Percentiles rank a stretch among this genome's conserved stretches.
phyloP scores from a whole-genome alignment of 1,284 basidiomycete genomes.

The Leccinum subfulvum region DNA sequence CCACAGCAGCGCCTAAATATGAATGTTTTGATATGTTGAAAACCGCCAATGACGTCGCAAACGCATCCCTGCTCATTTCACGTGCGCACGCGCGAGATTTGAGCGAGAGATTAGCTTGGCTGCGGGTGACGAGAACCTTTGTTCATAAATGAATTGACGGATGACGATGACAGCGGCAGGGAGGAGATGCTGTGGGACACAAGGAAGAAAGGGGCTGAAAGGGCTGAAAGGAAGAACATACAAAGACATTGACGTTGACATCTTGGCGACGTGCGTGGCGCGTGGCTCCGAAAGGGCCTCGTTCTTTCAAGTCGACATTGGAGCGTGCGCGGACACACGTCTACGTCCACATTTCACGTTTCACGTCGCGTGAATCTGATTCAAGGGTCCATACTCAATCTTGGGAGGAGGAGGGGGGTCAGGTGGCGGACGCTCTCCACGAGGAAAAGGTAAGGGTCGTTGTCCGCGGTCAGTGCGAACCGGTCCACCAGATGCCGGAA shows the following conservation, averaged over 20 bases:
- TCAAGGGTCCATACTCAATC: constrained; percentile 27
- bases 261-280: constrained; percentile 19
- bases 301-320: neutral
- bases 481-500: constrained; percentile 5
- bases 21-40: neutral
- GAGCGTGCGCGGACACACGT: constrained; percentile 1
- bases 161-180: constrained; percentile 8
- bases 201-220: neutral
- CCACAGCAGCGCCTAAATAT: neutral
- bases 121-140: neutral
- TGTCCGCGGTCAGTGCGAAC: neutral
- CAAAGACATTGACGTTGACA: neutral
- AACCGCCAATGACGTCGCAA: neutral
- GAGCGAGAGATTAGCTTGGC: neutral
- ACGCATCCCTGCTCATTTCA: neutral
- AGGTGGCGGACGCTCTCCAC: constrained; percentile 7
- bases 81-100: neutral
- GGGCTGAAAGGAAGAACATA: neutral
- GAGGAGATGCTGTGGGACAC: constrained; percentile 16
- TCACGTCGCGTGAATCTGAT: constrained; percentile 24
- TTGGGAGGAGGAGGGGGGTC: constrained; percentile 11
- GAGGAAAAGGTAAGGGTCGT: neutral
- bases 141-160: constrained; percentile 2
- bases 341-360: neutral
- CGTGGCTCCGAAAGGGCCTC: constrained; percentile 11